Conservation (phyloP, 352 stramenopile genomes). For the Pythium rishiriense region DNA sequence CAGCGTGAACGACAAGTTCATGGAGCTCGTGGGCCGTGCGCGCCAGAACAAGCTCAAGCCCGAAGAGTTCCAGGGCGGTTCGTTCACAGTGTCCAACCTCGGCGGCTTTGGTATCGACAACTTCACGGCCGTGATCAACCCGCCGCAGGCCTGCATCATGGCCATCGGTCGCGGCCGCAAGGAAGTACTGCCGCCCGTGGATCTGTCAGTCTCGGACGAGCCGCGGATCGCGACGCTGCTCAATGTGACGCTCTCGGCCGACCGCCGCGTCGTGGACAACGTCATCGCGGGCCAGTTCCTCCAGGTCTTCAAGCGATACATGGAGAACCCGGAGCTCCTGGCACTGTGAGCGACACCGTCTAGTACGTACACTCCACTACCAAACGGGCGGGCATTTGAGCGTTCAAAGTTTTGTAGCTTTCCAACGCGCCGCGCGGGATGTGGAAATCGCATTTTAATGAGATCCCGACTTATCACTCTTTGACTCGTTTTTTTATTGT, state of each 20-base stretch:
- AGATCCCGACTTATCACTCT: neutral
- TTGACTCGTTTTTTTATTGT: neutral
- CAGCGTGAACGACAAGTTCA: slow-evolving; percentile 95
- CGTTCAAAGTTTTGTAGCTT: neutral
- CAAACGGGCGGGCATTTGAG: too few relatives aligned
- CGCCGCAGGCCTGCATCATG: slow-evolving; percentile 98
- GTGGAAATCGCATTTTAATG: neutral
- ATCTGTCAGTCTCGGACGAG: slow-evolving; percentile 46
- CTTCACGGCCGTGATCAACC: slow-evolving; percentile 99
- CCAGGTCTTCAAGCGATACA: slow-evolving; percentile 96
- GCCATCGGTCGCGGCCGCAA: slow-evolving; percentile 94
- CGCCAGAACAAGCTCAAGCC: slow-evolving; percentile 97
- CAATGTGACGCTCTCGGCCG: slow-evolving; percentile 95
- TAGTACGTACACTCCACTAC: too few relatives aligned
- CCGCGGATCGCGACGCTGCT: slow-evolving; percentile 92
- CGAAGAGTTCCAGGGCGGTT: slow-evolving; percentile 99
- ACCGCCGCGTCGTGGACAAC: slow-evolving; percentile 98
- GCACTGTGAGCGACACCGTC: slow-evolving; percentile 52
- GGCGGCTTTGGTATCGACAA: slow-evolving; percentile 97
- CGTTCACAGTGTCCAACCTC: slow-evolving; percentile 99
- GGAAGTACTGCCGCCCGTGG: slow-evolving; percentile 73
- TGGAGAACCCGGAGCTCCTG: slow-evolving; percentile 93
- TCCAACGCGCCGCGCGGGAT: neutral
- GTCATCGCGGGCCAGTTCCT: slow-evolving; percentile 96
- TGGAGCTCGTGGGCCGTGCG: slow-evolving; percentile 96